Evolutionary conservation across 2,329 filamentous ascomycete genomes (phyloP), one percentile per base, ranked within the genome.

Genomic region (Talaromyces sp.): DNA sequence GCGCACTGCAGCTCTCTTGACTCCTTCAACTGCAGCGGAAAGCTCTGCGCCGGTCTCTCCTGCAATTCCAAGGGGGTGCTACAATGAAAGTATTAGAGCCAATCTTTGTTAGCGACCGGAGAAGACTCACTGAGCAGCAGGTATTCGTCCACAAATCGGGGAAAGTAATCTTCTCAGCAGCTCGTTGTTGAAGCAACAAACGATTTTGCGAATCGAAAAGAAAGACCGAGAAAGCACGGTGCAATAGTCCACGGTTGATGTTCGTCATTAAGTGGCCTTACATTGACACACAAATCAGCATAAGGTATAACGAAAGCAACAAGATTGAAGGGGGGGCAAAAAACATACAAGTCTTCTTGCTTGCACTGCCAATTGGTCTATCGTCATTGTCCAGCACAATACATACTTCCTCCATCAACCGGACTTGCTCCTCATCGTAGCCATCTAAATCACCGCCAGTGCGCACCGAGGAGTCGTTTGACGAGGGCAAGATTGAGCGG

Each of bases 131-230:
- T 45, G 94, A 99, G 81, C 94, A 99, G 83, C 94, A 99, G 33
- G 94, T 99, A 78, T 99, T 99, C 63, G 94, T 99, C 94, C 94
- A 99, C 88, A 97, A 92, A 73, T 96, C 91, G 51, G 94, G 93
- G 78, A 99, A 99, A 6, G 94, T 99, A 71, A 99, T 99, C 81
- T 99, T 99, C 79, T 97, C 93, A 40, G 86, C 80, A 28, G 94
- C 94, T 65, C 94, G 89, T 80, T 97, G 94, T 78, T 99, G 94
- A 53, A 99, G 85, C 45, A 99, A 88, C 61, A 97, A 81, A 67
- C 91, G 88, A 75, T 97, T 95, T 72, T 94, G 83, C 62, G 89
- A 88, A 78, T 97, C 91, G 81, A 99, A 99, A 65, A 99, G 86
- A 80, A 99, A 99, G 66, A 95, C 90, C 60, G 93, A 97, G 77